Evolutionary conservation across 2,329 filamentous ascomycete species (phyloP).

Genomic region (Scedosporium aurantiacum): DNA sequence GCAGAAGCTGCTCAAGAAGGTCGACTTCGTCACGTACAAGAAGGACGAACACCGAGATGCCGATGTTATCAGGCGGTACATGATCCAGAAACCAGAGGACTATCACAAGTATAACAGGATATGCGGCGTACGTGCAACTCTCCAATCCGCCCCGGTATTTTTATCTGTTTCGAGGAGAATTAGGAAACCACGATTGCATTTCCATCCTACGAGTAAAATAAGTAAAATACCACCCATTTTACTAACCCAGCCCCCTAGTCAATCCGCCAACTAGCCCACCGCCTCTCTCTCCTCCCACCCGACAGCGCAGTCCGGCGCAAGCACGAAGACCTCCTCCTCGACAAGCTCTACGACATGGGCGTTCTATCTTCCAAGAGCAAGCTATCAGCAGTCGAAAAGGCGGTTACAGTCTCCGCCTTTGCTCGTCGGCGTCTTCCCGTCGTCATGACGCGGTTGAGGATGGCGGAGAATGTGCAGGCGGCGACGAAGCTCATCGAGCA

Average conservation of each 20-base stretch:
- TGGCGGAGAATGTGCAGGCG: conserved; percentile 84
- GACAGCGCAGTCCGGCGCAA: conserved; percentile 68
- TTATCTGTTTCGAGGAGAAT: background rate
- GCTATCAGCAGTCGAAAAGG: conserved; percentile 75
- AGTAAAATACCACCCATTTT: background rate
- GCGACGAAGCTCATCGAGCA: conserved; percentile 85
- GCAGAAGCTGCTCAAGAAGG: conserved; percentile 83
- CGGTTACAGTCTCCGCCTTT: conserved; percentile 81
- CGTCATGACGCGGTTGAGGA: conserved; percentile 78
- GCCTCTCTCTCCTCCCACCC: conserved; percentile 71
- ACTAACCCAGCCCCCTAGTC: background rate
- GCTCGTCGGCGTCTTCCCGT: conserved; percentile 75
- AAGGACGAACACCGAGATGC: conserved; percentile 81
- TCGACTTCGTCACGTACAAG: conserved; percentile 93
- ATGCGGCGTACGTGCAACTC: conserved; percentile 46
- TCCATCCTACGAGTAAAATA: background rate
- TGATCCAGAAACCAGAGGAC: conserved; percentile 80
- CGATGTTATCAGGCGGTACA: conserved; percentile 70
- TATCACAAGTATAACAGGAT: conserved; percentile 60
- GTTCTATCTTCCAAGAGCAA: conserved; percentile 66
- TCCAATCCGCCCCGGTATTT: conserved; percentile 17
- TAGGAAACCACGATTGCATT: background rate
- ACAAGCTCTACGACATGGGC: conserved; percentile 90
- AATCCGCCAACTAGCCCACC: conserved; percentile 78
- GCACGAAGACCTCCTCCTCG: conserved; percentile 75